phyloP scores from a whole-genome alignment of 2,329 filamentous ascomycete genomes.

The Cryphonectria nitschkei region DNA sequence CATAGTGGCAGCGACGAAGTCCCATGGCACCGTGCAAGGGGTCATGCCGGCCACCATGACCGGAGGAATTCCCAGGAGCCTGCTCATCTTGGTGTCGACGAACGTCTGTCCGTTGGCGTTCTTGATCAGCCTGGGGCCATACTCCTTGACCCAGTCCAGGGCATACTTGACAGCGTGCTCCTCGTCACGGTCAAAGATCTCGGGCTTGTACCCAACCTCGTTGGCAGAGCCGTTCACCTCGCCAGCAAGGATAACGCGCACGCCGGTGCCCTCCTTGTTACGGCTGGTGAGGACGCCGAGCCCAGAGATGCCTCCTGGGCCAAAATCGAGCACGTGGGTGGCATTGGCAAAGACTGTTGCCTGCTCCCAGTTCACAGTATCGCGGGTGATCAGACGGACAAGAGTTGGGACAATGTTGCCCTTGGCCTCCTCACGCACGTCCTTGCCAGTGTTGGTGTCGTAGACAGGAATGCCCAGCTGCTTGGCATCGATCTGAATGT shows the following conservation, averaged over 20 bases:
- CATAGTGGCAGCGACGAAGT: slow-evolving; percentile 91
- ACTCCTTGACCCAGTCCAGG: slow-evolving; percentile 96
- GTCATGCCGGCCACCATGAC: slow-evolving; percentile 96
- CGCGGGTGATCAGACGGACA: slow-evolving; percentile 90
- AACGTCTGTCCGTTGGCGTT: slow-evolving; percentile 88
- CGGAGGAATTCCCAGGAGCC: slow-evolving; percentile 81
- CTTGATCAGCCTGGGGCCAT: slow-evolving; percentile 88
- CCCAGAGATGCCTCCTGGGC: slow-evolving; percentile 94
- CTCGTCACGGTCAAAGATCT: slow-evolving; percentile 94
- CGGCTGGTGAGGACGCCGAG: slow-evolving; percentile 95
- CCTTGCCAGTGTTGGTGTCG: slow-evolving; percentile 86
- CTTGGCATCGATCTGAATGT: slow-evolving; percentile 74
- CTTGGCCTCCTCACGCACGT: slow-evolving; percentile 71
- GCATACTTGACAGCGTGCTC: slow-evolving; percentile 94
- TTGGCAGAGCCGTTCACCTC: slow-evolving; percentile 87
- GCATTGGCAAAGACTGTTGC: slow-evolving; percentile 89
- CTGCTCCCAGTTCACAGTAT: slow-evolving; percentile 94
- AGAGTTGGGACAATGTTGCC: slow-evolving; percentile 85
- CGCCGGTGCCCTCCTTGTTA: slow-evolving; percentile 98
- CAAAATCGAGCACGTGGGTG: slow-evolving; percentile 95
- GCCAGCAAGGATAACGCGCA: slow-evolving; percentile 93
- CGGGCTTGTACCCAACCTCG: slow-evolving; percentile 96
- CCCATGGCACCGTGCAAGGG: slow-evolving; percentile 84
- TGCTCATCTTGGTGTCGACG: slow-evolving; percentile 95
- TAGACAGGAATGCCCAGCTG: slow-evolving; percentile 84